Base-by-base conservation (phyloP, 495 filamentous ascomycete genomes). In the Penicillium mononematosum region DNA sequence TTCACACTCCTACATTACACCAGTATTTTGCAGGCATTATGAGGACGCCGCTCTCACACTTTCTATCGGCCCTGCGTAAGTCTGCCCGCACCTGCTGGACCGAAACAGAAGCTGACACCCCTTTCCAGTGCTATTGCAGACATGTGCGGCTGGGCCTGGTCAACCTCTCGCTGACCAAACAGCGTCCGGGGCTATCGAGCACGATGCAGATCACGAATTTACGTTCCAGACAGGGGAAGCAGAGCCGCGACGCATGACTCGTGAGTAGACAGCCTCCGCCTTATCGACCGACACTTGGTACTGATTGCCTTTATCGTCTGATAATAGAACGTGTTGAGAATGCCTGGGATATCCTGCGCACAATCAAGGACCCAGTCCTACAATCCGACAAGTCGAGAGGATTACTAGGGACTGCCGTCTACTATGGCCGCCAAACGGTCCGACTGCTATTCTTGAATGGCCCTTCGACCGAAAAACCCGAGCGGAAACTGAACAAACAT, bases 361-460 rank as follows among this genome's bases (percentile, higher is more conserved):
- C 62, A 20, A 39, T 66, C 9, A 72, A 76, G 29, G 63, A 73
- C 19, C 48, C 70, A 7, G 43, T 63, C 31, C 45, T 56, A 10
- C 42, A 64, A 8, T 38, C 60, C 17, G 73, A 80, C 1, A 77
- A 75, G 59, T 69, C 73, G 6, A 74, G 69, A 16, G 76, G 80
- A n/a, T 39, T 82, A 9, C 17, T 79, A 2, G 76, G 78, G 16
- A 71, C 79, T 54, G 67, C 67, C n/a, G 56, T 73, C 45, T 65
- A 83, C 60, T 83, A 81, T 56, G 74, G 74, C 52, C 74, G 77
- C 57, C 66, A 77, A 65, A 69, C 65, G 7, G 79, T 81, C 57
- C 70, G 74, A 22, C 58, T 81, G 27, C 61, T 83, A 31, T 82
- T 83, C 51, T 69, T 82, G 70, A 83, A 83, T 53, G 71, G 72